phyloP scores from a whole-genome alignment of 2,329 filamentous ascomycete genomes.

The Curvularia hawaiiensis region DNA sequence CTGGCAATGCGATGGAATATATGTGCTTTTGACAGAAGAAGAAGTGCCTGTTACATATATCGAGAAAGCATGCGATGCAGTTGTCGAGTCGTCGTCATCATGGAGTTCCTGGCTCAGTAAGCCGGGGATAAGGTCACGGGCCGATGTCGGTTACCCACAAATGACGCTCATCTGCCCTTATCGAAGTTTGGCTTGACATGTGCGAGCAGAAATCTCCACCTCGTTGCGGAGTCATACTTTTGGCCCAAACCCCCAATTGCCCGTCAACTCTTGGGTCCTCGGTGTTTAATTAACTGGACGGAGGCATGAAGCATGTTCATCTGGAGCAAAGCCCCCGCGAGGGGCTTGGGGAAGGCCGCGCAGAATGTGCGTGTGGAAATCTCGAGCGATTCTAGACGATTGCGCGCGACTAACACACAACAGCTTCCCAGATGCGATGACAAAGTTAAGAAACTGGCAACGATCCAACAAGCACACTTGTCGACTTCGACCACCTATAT shows the following conservation, averaged over 20 bases:
- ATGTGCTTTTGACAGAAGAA: not conserved
- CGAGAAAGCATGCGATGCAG: not conserved
- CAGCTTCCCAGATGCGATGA: constrained; percentile 33
- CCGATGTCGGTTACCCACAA: constrained; percentile 24
- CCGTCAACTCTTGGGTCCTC: not conserved
- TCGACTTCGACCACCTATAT: constrained; percentile 24
- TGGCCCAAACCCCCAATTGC: not conserved
- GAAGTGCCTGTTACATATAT: constrained; percentile 3
- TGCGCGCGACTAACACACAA: constrained; percentile 15
- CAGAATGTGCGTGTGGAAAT: constrained; percentile 25
- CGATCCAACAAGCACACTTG: constrained; percentile 11
- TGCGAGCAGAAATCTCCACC: constrained; percentile 10
- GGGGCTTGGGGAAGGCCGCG: constrained; percentile 38
- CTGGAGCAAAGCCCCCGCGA: constrained; percentile 40
- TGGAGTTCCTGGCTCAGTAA: constrained; percentile 5
- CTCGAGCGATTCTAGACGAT: constrained; percentile 4
- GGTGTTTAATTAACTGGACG: constrained; percentile 20
- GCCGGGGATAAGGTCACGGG: constrained; percentile 11
- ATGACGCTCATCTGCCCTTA: constrained; percentile 20
- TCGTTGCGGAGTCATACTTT: constrained; percentile 14
- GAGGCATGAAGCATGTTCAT: constrained; percentile 48
- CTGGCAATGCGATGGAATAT: not conserved
- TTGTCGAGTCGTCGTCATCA: constrained; percentile 3
- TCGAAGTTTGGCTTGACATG: constrained; percentile 9
- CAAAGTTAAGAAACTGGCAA: constrained; percentile 13